Base-by-base conservation (phyloP, 2,329 filamentous ascomycete genomes). In the Phyllosticta citrichinensis region DNA sequence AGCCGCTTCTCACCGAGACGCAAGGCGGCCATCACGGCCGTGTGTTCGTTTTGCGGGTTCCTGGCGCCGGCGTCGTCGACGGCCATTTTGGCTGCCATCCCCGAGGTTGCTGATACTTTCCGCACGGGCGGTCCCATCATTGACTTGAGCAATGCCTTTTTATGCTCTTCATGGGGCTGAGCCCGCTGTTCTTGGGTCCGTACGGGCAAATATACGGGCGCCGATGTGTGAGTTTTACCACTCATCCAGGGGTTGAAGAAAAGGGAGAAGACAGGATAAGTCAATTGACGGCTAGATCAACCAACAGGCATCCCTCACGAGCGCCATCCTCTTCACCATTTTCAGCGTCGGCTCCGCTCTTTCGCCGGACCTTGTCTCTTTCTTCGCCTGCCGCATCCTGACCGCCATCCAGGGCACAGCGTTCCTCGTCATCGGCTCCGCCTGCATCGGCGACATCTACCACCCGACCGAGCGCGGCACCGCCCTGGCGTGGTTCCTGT, bases 391-490 rank as follows among this genome's bases (percentile, higher is more conserved):
- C 68, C 83, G 88, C 6, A 83, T 89, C 55, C 76, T 90, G 27
- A 88, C 87, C 0, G 89, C 87, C 0, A 87, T 91, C 66, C 85
- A 88, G 73, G 88, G 88, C 14, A 91, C 87, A 0, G 83, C 85
- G 0, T 90, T 92, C 65, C 77, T 92, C 12, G 82, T 89, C 11
- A 82, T 91, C 51, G 89, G 88, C 0, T 83, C 83, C 12, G 83
- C 85, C 2, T 86, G 86, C 60, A 84, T 91, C 60, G 86, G 86
- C 9, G 78, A 80, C 58, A 78, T 80, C n/a, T 78, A 77, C 62
- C 65, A 81, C 85, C 65, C 80, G 83, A 85, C 83, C 0, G 85
- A 88, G 64, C 81, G 89, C 25, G 88, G 83, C 2, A 90, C 86
- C 2, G 88, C 87, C 1, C 80, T 89, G 11, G 84, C 86, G 0